phyloP scores from a whole-genome alignment of 208 protist species.

The Leptomonas seymouri region DNA sequence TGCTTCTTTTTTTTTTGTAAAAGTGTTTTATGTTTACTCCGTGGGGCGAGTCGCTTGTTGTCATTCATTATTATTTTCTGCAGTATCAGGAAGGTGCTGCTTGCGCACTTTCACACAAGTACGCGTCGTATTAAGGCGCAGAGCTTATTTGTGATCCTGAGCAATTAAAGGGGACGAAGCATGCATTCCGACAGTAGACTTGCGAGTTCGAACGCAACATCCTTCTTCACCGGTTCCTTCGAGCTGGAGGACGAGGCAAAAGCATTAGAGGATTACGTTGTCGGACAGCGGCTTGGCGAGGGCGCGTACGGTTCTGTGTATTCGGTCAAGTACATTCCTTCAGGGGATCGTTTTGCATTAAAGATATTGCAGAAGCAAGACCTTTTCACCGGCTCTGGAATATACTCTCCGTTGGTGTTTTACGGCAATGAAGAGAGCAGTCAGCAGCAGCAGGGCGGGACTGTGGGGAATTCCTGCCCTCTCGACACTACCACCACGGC shows the following conservation, averaged over 20 bases:
- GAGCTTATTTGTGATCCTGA: too few species aligned
- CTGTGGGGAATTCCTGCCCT: constrained; percentile 2
- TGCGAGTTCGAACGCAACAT: constrained; percentile 39
- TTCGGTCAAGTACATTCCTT: constrained; percentile 75
- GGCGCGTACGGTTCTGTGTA: constrained; percentile 92
- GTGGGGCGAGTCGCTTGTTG: too few species aligned
- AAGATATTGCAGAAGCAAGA: constrained; percentile 88
- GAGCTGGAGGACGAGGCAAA: constrained; percentile 70
- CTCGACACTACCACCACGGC: constrained; percentile 5
- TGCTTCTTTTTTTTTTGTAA: too few species aligned
- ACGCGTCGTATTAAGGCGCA: too few species aligned
- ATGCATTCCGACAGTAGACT: constrained; percentile 10
- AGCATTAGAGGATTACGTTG: constrained; percentile 74
- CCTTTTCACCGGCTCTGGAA: constrained; percentile 39
- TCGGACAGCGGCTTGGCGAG: constrained; percentile 85
- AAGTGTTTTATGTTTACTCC: too few species aligned
- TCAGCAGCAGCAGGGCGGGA: background rate
- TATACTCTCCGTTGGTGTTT: constrained; percentile 3
- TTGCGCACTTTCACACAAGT: too few species aligned
- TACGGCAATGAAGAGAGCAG: background rate
- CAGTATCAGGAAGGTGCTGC: too few species aligned
- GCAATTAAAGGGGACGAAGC: background rate
- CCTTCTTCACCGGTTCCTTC: constrained; percentile 70
- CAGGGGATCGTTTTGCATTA: constrained; percentile 76
- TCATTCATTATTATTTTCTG: too few species aligned